Conservation (phyloP, 805 yeast genomes). For the Saccharomycopsis selenospora region DNA sequence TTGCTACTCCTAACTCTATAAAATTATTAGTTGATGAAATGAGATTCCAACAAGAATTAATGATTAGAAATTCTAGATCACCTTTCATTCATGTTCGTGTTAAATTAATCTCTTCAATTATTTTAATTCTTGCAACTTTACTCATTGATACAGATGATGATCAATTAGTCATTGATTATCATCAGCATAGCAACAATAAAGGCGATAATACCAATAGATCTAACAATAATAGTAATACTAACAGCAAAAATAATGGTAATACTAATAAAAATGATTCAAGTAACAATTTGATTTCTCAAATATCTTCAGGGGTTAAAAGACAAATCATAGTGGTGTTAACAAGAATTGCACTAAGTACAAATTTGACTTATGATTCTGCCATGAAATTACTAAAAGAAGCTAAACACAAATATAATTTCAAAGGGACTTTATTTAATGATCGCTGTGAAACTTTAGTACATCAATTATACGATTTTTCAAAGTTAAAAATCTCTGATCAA, state of each 20-base stretch:
- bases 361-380: conserved; percentile 34
- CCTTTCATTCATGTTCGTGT: conserved; percentile 32
- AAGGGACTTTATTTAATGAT: conserved; percentile 29
- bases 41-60: conserved; percentile 37
- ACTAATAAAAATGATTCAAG: neutral
- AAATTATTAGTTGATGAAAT: conserved; percentile 15
- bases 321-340: conserved; percentile 46
- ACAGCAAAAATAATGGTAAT: too few species aligned
- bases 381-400: conserved; percentile 32
- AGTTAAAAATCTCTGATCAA: conserved; percentile 23
- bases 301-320: conserved; percentile 30
- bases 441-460: conserved; percentile 42
- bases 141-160: conserved; percentile 10
- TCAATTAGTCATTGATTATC: too few species aligned
- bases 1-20: conserved; percentile 11
- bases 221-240: too few species aligned
- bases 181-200: neutral
- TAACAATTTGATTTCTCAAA: conserved; percentile 15
- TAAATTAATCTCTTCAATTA: conserved; percentile 29
- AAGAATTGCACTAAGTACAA: conserved; percentile 45
- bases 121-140: conserved; percentile 11
- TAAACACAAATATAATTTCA: conserved; percentile 21
- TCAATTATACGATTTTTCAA: conserved; percentile 29
- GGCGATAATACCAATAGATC: neutral
- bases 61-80: conserved; percentile 40